These are phyloP conservation scores for Lactarius tabidus DNA, from an alignment of 768 basidiomycete genomes.

Conservation along the genomic window DNA sequence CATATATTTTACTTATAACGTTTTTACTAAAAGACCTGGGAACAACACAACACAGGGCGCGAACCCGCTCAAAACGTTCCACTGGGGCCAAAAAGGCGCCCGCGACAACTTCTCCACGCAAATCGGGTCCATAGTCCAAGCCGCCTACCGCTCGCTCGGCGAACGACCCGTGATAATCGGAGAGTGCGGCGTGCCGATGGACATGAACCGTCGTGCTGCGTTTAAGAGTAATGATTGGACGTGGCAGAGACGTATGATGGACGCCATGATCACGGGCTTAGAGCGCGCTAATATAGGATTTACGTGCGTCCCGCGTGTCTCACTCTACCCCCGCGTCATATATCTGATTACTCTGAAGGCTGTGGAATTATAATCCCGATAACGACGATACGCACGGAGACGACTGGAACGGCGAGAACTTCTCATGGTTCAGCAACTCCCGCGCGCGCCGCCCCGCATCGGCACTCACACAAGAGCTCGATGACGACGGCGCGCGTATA, in stretches of 20 bases:
- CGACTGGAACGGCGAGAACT: constrained; percentile 95
- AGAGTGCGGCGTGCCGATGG: constrained; percentile 95
- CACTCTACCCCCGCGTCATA: not conserved
- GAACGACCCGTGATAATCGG: constrained; percentile 85
- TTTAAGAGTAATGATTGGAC: constrained; percentile 68
- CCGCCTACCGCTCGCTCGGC: constrained; percentile 64
- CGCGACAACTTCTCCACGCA: constrained; percentile 82
- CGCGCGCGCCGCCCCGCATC: constrained; percentile 46
- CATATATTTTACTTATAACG: too few relatives aligned
- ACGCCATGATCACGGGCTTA: constrained; percentile 80
- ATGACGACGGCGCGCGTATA: constrained; percentile 82
- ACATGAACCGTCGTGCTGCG: constrained; percentile 66
- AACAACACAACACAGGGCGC: too few relatives aligned
- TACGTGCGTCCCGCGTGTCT: constrained; percentile 70
- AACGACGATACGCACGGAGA: constrained; percentile 81
- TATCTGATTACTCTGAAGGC: constrained; percentile 37
- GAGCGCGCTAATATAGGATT: constrained; percentile 77
- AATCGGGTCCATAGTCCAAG: constrained; percentile 71
- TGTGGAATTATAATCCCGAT: constrained; percentile 93
- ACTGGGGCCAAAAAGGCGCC: constrained; percentile 82
- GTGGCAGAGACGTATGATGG: constrained; percentile 93
- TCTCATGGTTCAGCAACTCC: constrained; percentile 82
- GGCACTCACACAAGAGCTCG: constrained; percentile 57
- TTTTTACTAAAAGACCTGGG: too few relatives aligned
- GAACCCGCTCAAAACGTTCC: constrained; percentile 75